phyloP scores from a whole-genome alignment of 768 basidiomycete species.

The Tulasnella sp. region DNA sequence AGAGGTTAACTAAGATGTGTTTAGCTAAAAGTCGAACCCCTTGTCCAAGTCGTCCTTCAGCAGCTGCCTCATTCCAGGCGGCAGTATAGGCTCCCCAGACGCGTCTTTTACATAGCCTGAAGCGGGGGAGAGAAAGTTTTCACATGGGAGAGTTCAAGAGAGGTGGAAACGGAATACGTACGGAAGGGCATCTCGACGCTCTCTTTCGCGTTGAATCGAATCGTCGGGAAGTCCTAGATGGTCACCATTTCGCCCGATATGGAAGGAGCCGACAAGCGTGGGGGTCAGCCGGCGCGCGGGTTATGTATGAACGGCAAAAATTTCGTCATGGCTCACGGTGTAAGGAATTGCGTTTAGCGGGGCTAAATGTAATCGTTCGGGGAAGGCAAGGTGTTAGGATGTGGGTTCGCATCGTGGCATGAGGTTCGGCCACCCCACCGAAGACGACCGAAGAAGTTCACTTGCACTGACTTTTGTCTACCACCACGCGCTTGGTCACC shows the following conservation, averaged over 20 bases:
- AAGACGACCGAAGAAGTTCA: too few relatives aligned
- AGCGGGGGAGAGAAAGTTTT: not conserved
- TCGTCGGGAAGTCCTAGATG: slow-evolving; percentile 82
- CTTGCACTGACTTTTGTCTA: slow-evolving; percentile 37
- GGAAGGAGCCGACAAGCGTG: not conserved
- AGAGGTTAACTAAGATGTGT: not conserved
- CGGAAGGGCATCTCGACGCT: slow-evolving; percentile 99
- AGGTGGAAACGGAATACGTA: slow-evolving; percentile 48
- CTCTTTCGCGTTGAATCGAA: slow-evolving; percentile 82
- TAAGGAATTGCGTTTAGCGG: slow-evolving; percentile 73
- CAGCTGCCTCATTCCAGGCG: slow-evolving; percentile 87
- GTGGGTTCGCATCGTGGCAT: not conserved
- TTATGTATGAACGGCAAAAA: not conserved
- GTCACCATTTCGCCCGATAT: not conserved
- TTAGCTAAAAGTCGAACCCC: slow-evolving; percentile 69
- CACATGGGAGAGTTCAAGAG: not conserved
- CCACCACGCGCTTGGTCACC: slow-evolving; percentile 51
- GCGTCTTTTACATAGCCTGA: slow-evolving; percentile 56
- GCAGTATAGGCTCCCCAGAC: slow-evolving; percentile 69
- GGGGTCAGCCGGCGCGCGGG: not conserved
- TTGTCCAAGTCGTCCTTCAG: slow-evolving; percentile 86
- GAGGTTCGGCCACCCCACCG: too few relatives aligned
- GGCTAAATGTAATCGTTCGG: slow-evolving; percentile 46
- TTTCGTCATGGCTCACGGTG: slow-evolving; percentile 53
- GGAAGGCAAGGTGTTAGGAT: not conserved